phyloP scores from a whole-genome alignment of 768 basidiomycete species.

The Macrolepiota albuminosa region DNA sequence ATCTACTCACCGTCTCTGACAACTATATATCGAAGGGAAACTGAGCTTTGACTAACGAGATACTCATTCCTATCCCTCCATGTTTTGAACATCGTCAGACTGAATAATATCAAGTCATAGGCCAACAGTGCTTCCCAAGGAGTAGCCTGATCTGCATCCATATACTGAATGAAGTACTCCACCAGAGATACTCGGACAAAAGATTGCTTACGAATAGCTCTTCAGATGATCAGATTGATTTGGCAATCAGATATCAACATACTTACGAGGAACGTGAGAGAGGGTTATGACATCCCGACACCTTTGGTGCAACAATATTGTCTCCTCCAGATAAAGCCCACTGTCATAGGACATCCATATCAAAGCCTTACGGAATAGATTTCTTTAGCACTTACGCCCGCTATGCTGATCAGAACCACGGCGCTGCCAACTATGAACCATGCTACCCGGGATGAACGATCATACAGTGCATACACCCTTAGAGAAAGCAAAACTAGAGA shows the following conservation, averaged over 20 bases:
- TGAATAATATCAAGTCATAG: slow-evolving; percentile 6
- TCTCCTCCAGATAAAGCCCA: background rate
- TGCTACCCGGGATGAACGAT: slow-evolving; percentile 2
- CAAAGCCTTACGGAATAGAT: background rate
- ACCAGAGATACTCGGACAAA: background rate
- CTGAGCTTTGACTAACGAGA: background rate
- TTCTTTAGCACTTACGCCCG: background rate
- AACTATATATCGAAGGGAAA: slow-evolving; percentile 1
- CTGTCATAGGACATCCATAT: background rate
- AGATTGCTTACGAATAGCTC: background rate
- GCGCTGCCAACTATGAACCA: background rate
- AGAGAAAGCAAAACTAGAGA: background rate
- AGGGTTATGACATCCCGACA: background rate
- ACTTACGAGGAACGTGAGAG: background rate
- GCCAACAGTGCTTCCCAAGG: slow-evolving; percentile 9
- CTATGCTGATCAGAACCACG: background rate
- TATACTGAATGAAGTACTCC: background rate
- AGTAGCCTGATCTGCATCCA: background rate
- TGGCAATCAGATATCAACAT: background rate
- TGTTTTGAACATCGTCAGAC: slow-evolving; percentile 6
- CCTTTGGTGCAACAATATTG: background rate
- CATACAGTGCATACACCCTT: background rate
- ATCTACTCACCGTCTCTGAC: slow-evolving; percentile 4
- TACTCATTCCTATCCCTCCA: slow-evolving; percentile 1
- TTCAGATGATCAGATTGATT: background rate